Base-by-base conservation (phyloP, 371 early-diverging fungal species). In the Circinella umbellata region DNA sequence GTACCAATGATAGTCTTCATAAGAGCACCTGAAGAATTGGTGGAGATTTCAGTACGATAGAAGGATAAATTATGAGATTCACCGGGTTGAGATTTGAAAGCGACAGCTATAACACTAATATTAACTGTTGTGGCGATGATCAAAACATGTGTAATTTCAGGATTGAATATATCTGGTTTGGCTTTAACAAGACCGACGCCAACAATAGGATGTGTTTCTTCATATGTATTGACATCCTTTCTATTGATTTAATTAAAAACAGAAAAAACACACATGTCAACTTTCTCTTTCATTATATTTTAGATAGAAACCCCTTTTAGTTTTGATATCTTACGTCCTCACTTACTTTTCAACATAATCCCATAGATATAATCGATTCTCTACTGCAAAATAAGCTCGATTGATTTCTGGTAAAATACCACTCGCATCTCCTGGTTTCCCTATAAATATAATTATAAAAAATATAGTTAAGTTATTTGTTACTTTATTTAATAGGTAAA, bases 341-440 rank as follows among this genome's bases (percentile, higher is more conserved):
- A 55, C 59, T 73, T 81, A 85, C 86, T 86, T 87, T 37, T 89
- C 88, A 51, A 77, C 79, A 75, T 94, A 96, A 75, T 98, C 77
- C 96, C 96, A 96, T 49, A 98, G 72, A 73, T 92, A 95, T 59
- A 97, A 86, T 36, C 88, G 80, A 72, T 94, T 91, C 74, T 94
- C 95, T 55, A 96, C 89, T 5, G 93, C 92, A 62, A 96, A 91
- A 91, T 96, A 98, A 9, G 93, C 96, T 42, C 94, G 89, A 53
- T 90, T 82, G 64, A 98, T 91, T 68, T 93, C 93, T n/a, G 95
- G 92, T 4, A 74, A 75, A 36, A 84, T 60, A 14, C 84, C 84
- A 53, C 70, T 70, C 4, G 78, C 72, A 61, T 72, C 74, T 5
- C 67, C 72, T 15, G 71, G 47, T 57, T 76, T 67, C 64, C 73